Percentiles rank a stretch among this genome's conserved stretches.
These are phyloP conservation scores for Penicillium desertorum DNA, from an alignment of 495 filamentous ascomycete genomes.

Conservation along the genomic window DNA sequence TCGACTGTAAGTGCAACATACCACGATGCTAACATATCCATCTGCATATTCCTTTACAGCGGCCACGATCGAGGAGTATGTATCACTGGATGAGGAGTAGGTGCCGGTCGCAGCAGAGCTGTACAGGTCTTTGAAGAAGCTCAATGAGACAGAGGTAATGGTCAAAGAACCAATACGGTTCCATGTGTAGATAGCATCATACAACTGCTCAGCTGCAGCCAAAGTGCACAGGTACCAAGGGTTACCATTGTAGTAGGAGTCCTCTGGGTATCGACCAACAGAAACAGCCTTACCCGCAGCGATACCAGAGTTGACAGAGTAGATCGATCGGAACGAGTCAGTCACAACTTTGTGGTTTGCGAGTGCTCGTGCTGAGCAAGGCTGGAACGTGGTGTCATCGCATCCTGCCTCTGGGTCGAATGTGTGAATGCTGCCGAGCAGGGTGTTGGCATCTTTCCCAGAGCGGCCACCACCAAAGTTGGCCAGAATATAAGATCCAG, in stretches of 20 bases:
- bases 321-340: slow-evolving; percentile 60
- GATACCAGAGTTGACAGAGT: slow-evolving; percentile 56
- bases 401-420: slow-evolving; percentile 59
- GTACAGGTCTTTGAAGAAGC: slow-evolving; percentile 58
- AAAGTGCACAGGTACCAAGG: slow-evolving; percentile 67
- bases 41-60: slow-evolving; percentile 64
- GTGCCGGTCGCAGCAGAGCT: slow-evolving; percentile 51
- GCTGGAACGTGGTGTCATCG: slow-evolving; percentile 55
- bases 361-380: slow-evolving; percentile 61
- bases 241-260: slow-evolving; percentile 66
- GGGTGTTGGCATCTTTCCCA: slow-evolving; percentile 62
- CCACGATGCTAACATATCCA: slow-evolving; percentile 57
- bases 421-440: slow-evolving; percentile 61
- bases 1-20: slow-evolving; percentile 8
- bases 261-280: slow-evolving; percentile 70
- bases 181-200: slow-evolving; percentile 63
- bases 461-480: slow-evolving; percentile 54
- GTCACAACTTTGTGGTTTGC: slow-evolving; percentile 64
- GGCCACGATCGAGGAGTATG: slow-evolving; percentile 51
- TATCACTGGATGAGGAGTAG: slow-evolving; percentile 44
- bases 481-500: slow-evolving; percentile 53
- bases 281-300: slow-evolving; percentile 50
- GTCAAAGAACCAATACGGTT: slow-evolving; percentile 49
- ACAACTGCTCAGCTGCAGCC: slow-evolving; percentile 65
- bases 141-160: slow-evolving; percentile 52